These are phyloP conservation scores for Adansonia madagascariensis DNA, from an alignment of 441 rosid species.

Conservation along the genomic window DNA sequence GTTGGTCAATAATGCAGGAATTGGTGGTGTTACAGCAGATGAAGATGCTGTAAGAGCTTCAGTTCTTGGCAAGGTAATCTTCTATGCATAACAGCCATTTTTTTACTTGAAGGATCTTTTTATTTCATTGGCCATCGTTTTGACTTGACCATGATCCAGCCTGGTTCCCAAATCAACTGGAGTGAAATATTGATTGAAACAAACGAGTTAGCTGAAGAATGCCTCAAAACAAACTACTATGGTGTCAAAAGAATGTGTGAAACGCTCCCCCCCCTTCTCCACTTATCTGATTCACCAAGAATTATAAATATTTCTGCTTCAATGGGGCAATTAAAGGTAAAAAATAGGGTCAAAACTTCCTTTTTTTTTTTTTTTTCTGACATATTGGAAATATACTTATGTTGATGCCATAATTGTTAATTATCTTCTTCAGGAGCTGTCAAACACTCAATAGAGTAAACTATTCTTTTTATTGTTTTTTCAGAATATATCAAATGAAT, in stretches of 20 bases:
- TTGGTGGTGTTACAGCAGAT: conserved; percentile 26
- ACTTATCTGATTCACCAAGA: conserved; percentile 51
- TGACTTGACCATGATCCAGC: conserved; percentile 26
- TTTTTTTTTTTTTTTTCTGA: background rate
- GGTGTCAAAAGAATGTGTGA: conserved; percentile 58
- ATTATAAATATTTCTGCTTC: conserved; percentile 53
- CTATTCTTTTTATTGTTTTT: background rate
- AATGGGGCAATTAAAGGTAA: conserved; percentile 53
- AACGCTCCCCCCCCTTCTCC: conserved; percentile 55
- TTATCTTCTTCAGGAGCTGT: no score
- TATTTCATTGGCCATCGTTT: background rate
- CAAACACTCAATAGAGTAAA: background rate
- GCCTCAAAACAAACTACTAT: conserved; percentile 54
- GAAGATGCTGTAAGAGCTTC: conserved; percentile 17
- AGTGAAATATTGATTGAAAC: conserved; percentile 38
- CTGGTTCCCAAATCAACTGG: conserved; percentile 34
- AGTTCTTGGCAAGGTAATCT: conserved; percentile 33
- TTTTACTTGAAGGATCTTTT: no score
- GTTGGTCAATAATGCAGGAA: conserved; percentile 47
- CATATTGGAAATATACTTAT: background rate
- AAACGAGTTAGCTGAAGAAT: conserved; percentile 44
- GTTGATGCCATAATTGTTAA: background rate
- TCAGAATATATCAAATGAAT: conserved; percentile 36
- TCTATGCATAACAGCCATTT: background rate
- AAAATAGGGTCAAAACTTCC: background rate